Conservation (phyloP, 2,329 filamentous ascomycete genomes). For the Lachnellula arida region DNA sequence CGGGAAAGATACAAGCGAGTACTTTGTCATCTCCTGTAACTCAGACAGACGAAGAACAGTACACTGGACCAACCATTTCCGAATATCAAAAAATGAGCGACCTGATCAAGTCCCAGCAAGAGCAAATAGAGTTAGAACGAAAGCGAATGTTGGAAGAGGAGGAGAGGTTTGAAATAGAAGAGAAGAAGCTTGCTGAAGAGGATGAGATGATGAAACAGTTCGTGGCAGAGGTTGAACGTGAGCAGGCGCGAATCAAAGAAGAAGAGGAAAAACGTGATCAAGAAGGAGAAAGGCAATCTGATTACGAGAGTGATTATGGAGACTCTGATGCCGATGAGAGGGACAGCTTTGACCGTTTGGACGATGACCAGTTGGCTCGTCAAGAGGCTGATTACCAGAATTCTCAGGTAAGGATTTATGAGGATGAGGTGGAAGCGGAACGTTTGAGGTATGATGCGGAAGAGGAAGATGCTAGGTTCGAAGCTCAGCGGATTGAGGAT, state of each 20-base stretch:
- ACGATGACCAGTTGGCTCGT: neutral
- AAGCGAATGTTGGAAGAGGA: conserved; percentile 11
- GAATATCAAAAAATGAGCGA: conserved; percentile 12
- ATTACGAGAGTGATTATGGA: neutral
- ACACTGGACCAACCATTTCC: neutral
- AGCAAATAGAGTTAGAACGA: conserved; percentile 17
- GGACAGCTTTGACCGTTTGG: neutral
- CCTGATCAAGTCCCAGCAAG: conserved; percentile 10
- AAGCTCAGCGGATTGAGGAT: neutral
- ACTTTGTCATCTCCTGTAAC: neutral
- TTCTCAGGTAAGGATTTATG: neutral
- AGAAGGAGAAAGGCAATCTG: neutral
- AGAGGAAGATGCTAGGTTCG: neutral
- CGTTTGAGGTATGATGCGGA: neutral
- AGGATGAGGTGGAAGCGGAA: neutral
- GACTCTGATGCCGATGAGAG: neutral
- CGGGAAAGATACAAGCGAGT: neutral
- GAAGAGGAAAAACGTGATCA: conserved; percentile 1
- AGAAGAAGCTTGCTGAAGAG: conserved; percentile 10
- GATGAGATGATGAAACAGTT: conserved; percentile 15
- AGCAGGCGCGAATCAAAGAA: conserved; percentile 4
- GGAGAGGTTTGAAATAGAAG: conserved; percentile 10
- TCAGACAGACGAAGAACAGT: neutral
- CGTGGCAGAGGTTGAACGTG: conserved; percentile 6
- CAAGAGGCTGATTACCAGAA: neutral